Evolutionary conservation across 202 grass and related monocot genomes (phyloP).

Genomic region (Thinopyrum obtusiflorum): DNA sequence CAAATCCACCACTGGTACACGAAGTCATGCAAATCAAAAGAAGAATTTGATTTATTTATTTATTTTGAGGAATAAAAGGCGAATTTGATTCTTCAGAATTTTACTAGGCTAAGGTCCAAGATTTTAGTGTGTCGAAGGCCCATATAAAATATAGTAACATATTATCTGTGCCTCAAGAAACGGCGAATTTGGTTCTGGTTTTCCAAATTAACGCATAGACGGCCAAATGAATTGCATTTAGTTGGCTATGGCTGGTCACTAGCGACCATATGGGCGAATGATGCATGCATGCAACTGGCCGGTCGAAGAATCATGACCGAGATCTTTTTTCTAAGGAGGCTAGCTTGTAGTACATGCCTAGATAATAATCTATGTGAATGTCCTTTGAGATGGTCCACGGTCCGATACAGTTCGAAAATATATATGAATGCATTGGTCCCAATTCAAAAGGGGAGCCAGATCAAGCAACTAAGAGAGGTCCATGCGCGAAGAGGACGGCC

Average conservation of each 20-base stretch:
- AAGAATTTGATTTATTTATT: too few relatives aligned
- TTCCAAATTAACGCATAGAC: neutral
- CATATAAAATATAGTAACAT: neutral
- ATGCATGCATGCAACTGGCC: neutral
- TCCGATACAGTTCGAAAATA: neutral
- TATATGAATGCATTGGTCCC: slow-evolving; percentile 23
- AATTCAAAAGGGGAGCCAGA: slow-evolving; percentile 16
- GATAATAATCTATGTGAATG: slow-evolving; percentile 10
- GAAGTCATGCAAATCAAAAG: too few relatives aligned
- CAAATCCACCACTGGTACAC: too few relatives aligned
- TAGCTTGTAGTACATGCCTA: neutral
- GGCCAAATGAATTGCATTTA: neutral
- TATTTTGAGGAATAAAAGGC: too few relatives aligned
- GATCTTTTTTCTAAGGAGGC: neutral
- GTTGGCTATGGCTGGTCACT: neutral
- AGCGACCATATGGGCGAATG: neutral
- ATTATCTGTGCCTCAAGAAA: neutral
- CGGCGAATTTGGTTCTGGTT: neutral
- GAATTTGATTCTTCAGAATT: neutral
- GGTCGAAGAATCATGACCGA: neutral
- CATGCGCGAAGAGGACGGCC: slow-evolving; percentile 14
- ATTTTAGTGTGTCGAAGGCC: neutral
- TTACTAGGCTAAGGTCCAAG: neutral
- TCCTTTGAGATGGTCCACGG: slow-evolving; percentile 23
- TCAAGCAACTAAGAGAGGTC: neutral